Conservation (phyloP, 2,329 filamentous ascomycete genomes). For the Nemania bipapillata region DNA sequence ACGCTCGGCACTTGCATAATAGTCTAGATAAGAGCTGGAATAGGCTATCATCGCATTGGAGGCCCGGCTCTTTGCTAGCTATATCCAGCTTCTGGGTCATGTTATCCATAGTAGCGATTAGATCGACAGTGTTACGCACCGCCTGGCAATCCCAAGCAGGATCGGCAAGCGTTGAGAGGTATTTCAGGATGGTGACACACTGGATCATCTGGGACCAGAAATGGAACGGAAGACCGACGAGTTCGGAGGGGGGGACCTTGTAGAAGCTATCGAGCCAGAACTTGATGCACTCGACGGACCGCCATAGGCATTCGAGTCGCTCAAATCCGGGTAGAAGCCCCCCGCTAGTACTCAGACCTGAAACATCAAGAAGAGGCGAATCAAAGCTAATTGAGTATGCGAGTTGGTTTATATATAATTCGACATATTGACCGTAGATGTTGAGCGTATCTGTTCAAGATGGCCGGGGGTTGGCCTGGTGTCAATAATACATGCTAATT, state of each 20-base stretch:
- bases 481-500: slow-evolving; percentile 11
- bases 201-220: slow-evolving; percentile 55
- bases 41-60: slow-evolving; percentile 48
- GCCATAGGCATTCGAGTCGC: slow-evolving; percentile 52
- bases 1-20: slow-evolving; percentile 15
- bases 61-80: slow-evolving; percentile 45
- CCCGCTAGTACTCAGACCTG: slow-evolving; percentile 20
- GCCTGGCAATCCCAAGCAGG: slow-evolving; percentile 54
- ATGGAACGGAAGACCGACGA: slow-evolving; percentile 51
- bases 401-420: slow-evolving; percentile 41
- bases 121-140: slow-evolving; percentile 49
- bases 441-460: slow-evolving; percentile 41
- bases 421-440: slow-evolving; percentile 44
- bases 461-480: slow-evolving; percentile 25
- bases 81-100: slow-evolving; percentile 48
- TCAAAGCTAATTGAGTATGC: slow-evolving; percentile 45
- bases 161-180: slow-evolving; percentile 53
- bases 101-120: slow-evolving; percentile 49
- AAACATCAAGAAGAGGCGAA: slow-evolving; percentile 31
- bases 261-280: slow-evolving; percentile 52
- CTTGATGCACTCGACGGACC: slow-evolving; percentile 51
- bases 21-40: slow-evolving; percentile 27
- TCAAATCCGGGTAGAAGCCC: slow-evolving; percentile 45
- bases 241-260: slow-evolving; percentile 41
- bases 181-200: slow-evolving; percentile 52